phyloP scores from a whole-genome alignment of 2,329 filamentous ascomycete species.

The Venturia asperata region DNA sequence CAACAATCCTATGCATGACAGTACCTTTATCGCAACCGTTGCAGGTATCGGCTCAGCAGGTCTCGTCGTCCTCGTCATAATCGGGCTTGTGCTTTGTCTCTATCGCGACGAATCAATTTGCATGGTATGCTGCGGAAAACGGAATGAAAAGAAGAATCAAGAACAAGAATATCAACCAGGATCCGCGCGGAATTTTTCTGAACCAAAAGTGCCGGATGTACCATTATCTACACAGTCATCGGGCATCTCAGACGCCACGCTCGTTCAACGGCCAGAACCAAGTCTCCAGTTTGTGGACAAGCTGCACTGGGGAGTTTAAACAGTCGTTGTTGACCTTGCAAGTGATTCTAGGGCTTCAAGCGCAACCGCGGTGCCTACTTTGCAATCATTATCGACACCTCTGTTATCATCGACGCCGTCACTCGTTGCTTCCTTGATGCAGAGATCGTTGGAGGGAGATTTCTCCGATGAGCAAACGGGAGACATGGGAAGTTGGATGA shows the following conservation, averaged over 20 bases:
- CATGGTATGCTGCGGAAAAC: slow-evolving; percentile 9
- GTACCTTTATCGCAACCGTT: slow-evolving; percentile 12
- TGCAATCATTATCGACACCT: background rate
- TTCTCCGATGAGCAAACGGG: background rate
- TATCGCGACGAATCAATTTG: slow-evolving; percentile 17
- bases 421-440: slow-evolving; percentile 2
- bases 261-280: background rate
- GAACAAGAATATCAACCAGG: background rate
- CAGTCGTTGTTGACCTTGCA: background rate
- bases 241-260: background rate
- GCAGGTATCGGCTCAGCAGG: slow-evolving; percentile 8
- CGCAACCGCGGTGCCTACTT: background rate
- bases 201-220: background rate
- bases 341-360: slow-evolving; percentile 4
- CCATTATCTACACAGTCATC: background rate
- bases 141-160: background rate
- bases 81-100: slow-evolving; percentile 16
- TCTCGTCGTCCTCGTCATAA: slow-evolving; percentile 15
- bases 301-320: slow-evolving; percentile 8
- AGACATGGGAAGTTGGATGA: background rate
- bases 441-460: background rate
- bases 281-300: background rate
- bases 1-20: slow-evolving; percentile 18
- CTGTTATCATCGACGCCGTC: background rate
- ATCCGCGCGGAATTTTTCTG: background rate